Conservation (phyloP, 257 asterid genomes). For the Rhazya stricta region DNA sequence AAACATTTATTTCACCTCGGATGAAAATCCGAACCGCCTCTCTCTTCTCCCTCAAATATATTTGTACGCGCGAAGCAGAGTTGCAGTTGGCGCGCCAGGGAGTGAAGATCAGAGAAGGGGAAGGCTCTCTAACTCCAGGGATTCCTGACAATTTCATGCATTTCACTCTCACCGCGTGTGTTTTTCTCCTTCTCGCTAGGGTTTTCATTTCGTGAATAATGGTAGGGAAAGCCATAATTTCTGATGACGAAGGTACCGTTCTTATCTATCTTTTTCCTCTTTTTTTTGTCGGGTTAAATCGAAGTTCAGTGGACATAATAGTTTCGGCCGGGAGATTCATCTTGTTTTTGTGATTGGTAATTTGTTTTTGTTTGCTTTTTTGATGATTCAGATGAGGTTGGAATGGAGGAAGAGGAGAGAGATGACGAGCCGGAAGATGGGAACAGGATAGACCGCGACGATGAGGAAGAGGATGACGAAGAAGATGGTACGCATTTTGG, state of each 20-base stretch:
- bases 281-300: too few species aligned
- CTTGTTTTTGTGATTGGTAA: background rate
- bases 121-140: background rate
- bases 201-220: constrained; percentile 35
- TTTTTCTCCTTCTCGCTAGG: constrained; percentile 24
- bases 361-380: background rate
- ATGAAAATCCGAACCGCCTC: background rate
- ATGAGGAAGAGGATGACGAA: constrained; percentile 78
- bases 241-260: constrained; percentile 76
- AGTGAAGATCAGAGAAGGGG: constrained; percentile 11
- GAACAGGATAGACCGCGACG: constrained; percentile 40
- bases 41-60: background rate
- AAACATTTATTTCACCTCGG: background rate
- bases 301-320: background rate
- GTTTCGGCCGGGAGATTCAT: background rate
- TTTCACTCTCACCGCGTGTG: background rate
- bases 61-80: background rate
- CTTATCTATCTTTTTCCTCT: background rate
- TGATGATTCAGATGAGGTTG: constrained; percentile 50
- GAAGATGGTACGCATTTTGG: constrained; percentile 54
- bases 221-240: constrained; percentile 65
- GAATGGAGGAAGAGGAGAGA: constrained; percentile 66
- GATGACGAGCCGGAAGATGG: constrained; percentile 58
- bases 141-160: background rate
- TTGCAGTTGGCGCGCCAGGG: background rate